Evolutionary conservation across 148 eudicot genomes (phyloP), one percentile per base, ranked within the genome.

Genomic region (Diospyros kaki): DNA sequence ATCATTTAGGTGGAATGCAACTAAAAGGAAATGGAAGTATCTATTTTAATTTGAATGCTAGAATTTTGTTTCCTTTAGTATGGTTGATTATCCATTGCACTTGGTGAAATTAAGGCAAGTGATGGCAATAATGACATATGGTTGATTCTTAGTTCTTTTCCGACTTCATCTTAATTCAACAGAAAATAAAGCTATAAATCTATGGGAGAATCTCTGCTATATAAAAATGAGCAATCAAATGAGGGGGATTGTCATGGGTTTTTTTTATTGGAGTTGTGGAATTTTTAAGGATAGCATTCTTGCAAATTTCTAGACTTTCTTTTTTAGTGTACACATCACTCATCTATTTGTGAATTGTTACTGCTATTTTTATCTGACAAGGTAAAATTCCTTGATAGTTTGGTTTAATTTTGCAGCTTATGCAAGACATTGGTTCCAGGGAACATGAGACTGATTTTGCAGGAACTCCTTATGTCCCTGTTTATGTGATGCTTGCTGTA

Each of bases 401-500:
- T 77, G 53, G 69, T 76, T 73, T 52, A 83, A 66, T 53, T 13
- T 62, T 84, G 77, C 81, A 90, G 94, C 84, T 90, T 81, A 80
- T 87, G 77, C 87, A 83, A 60, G 90, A 81, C 73, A 86, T 85
- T 83, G 87, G 80, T 71, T 77, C 90, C 54, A 79, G 76, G 67
- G 82, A 80, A 82, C 79, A 63, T 52, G 86, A 78, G 38, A 79
- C 77, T 70, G 66, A 76, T 68, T 87, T 82, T 70, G 1, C 80
- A 59, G 88, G 84, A 79, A 82, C 94, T 66, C 81, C 86, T 15
- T 76, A 77, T 79, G 76, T 87, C 66, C 91, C 93, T 76, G 91
- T 89, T 51, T 87, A 89, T 76, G 81, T 86, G 78, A 80, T 81
- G 84, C 94, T 90, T 75, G 76, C 86, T 75, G 91, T 90, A 79